These are phyloP conservation scores for Penicillium sp. DNA, from an alignment of 2,329 filamentous ascomycete species.

Conservation along the genomic window DNA sequence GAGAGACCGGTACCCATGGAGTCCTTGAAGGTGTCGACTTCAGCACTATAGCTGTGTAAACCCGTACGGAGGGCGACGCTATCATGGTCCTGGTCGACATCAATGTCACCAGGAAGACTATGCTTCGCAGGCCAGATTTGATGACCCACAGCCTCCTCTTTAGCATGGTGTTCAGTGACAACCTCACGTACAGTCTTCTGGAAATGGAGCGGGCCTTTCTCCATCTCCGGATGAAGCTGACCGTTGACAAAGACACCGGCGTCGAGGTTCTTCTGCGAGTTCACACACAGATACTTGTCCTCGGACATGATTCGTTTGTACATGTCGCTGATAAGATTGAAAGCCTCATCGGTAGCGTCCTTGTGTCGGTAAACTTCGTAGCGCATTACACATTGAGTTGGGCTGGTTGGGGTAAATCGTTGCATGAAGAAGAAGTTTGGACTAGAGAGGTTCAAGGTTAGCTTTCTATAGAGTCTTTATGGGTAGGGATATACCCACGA, in stretches of 20 bases:
- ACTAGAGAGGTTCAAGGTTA: constrained; percentile 29
- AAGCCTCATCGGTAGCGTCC: constrained; percentile 58
- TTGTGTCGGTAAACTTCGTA: constrained; percentile 67
- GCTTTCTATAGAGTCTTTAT: neutral
- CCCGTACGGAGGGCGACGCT: neutral
- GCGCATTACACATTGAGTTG: constrained; percentile 55
- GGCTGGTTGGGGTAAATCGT: constrained; percentile 57
- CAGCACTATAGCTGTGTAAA: neutral
- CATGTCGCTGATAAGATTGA: constrained; percentile 56
- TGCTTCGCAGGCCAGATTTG: constrained; percentile 54
- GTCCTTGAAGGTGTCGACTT: neutral
- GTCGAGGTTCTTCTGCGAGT: constrained; percentile 61
- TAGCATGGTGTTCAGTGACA: constrained; percentile 47
- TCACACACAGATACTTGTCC: constrained; percentile 62
- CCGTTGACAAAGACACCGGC: constrained; percentile 62
- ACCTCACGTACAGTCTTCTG: constrained; percentile 53
- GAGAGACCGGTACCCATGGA: neutral
- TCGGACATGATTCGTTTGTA: constrained; percentile 66
- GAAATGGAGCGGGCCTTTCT: constrained; percentile 59
- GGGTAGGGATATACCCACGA: constrained; percentile 22
- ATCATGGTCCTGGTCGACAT: neutral
- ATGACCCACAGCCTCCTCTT: constrained; percentile 45
- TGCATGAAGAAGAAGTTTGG: constrained; percentile 64
- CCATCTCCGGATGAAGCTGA: constrained; percentile 60
- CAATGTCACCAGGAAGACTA: neutral